Conservation (phyloP, 2,329 filamentous ascomycete species). For the Talaromyces sp. region DNA sequence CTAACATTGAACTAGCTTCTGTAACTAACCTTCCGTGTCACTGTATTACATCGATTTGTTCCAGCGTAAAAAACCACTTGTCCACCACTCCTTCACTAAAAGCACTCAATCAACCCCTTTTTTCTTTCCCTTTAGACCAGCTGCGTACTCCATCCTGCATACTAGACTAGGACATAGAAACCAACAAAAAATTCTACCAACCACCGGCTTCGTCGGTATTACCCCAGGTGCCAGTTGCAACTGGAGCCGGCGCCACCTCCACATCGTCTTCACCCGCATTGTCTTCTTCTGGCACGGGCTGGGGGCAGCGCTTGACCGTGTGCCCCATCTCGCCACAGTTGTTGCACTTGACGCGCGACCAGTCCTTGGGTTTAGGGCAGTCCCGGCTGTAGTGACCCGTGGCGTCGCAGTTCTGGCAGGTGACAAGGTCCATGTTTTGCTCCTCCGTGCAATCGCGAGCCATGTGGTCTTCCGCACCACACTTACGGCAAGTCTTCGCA, state of each 20-base stretch:
- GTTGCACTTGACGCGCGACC: slow-evolving; percentile 40
- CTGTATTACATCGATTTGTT: not conserved
- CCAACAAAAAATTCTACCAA: not conserved
- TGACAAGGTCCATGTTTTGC: slow-evolving; percentile 33
- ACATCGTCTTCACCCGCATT: slow-evolving; percentile 8
- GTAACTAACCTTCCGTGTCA: not conserved
- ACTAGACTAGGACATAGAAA: not conserved
- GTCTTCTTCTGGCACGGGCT: slow-evolving; percentile 18
- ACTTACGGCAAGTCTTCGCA: slow-evolving; percentile 39
- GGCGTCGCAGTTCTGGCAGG: slow-evolving; percentile 43
- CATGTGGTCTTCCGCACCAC: slow-evolving; percentile 40
- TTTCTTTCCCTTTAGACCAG: not conserved
- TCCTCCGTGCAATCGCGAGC: slow-evolving; percentile 39
- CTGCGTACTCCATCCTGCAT: not conserved
- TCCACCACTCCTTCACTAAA: not conserved
- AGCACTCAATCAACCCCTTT: not conserved
- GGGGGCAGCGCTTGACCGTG: slow-evolving; percentile 33
- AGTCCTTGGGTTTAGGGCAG: slow-evolving; percentile 40
- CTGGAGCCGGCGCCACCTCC: not conserved
- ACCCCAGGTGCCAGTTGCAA: not conserved
- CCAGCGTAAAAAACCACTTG: not conserved
- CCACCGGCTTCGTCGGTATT: not conserved
- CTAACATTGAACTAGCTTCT: not conserved
- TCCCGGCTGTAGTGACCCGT: slow-evolving; percentile 40
- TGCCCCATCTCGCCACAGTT: slow-evolving; percentile 43